A percentile compares a stretch with the other conserved stretches of the same genome.
These are phyloP conservation scores for Canna indica DNA, from an alignment of 176 grass and related monocot species.

Conservation along the genomic window DNA sequence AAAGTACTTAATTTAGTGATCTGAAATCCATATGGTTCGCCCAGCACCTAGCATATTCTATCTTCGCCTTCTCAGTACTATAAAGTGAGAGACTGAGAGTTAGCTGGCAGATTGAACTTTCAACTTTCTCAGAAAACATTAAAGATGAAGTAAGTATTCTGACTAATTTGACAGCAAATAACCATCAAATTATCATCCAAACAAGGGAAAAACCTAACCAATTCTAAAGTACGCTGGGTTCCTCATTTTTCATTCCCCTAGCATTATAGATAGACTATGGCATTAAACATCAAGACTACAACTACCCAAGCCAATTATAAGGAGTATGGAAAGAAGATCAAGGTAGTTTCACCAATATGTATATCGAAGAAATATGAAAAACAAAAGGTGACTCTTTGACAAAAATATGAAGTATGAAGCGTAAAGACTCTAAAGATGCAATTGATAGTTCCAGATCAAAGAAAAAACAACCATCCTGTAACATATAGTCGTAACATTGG, in stretches of 20 bases:
- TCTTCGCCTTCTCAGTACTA: too few relatives aligned
- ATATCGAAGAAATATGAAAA: neutral
- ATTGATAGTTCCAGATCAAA: neutral
- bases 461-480: neutral
- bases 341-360: neutral
- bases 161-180: neutral
- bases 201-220: neutral
- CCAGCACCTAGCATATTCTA: too few relatives aligned
- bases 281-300: neutral
- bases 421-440: neutral
- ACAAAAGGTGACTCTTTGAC: neutral
- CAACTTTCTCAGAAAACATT: too few relatives aligned
- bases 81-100: too few relatives aligned
- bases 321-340: neutral
- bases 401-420: neutral
- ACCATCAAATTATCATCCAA: neutral
- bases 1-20: too few relatives aligned
- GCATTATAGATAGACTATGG: neutral
- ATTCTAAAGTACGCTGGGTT: neutral
- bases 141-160: neutral
- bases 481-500: too few relatives aligned
- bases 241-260: neutral
- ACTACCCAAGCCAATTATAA: neutral
- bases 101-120: too few relatives aligned
- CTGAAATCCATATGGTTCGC: too few relatives aligned